A percentile compares a stretch with the other conserved stretches of the same genome.
Conservation (phyloP, 352 stramenopile genomes). For the Pythium monospermum region DNA sequence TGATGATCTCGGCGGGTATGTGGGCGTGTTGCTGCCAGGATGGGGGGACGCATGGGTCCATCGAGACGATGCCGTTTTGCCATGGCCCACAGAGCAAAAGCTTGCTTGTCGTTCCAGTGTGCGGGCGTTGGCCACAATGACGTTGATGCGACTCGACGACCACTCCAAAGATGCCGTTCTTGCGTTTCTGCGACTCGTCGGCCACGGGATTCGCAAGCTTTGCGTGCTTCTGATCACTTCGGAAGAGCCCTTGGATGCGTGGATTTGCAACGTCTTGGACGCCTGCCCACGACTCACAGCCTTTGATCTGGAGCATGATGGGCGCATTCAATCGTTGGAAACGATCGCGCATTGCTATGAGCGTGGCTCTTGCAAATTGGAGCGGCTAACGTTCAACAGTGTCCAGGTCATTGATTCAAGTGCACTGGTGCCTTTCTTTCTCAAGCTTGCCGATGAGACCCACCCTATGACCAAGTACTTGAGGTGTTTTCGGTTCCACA, state of each 20-base stretch:
- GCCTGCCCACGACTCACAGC: neutral
- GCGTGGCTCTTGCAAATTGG: neutral
- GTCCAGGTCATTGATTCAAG: neutral
- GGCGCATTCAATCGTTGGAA: neutral
- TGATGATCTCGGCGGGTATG: too few relatives aligned
- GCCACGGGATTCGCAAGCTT: neutral
- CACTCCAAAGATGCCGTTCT: neutral
- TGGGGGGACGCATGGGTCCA: neutral
- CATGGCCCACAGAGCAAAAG: neutral
- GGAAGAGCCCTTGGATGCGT: neutral
- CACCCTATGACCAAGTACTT: neutral
- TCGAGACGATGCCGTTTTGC: too few relatives aligned
- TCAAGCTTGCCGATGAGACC: neutral
- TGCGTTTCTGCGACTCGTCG: neutral
- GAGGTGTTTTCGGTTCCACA: too few relatives aligned
- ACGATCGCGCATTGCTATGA: neutral
- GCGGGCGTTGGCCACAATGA: neutral
- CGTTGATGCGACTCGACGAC: neutral
- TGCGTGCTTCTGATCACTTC: neutral
- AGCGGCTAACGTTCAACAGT: neutral
- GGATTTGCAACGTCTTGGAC: neutral
- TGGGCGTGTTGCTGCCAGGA: neutral
- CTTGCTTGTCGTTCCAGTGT: neutral
- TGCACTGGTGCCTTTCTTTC: neutral
- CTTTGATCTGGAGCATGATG: neutral